Conservation (phyloP, 1,139 yeast species). For the Yamadazyma diospyri region DNA sequence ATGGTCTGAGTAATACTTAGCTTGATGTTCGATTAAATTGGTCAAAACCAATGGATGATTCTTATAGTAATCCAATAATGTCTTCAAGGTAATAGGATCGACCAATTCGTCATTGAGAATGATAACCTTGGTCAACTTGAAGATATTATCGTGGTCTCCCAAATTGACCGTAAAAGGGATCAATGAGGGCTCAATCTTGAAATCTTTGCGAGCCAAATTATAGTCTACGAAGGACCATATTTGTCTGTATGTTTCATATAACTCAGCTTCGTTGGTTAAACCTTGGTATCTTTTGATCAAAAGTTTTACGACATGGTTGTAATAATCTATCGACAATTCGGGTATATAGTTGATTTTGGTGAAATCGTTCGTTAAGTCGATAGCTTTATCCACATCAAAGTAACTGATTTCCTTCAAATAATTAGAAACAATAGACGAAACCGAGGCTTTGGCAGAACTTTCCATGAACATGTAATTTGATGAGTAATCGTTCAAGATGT, state of each 20-base stretch:
- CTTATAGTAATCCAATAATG: slow-evolving; percentile 30
- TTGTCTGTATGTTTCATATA: slow-evolving; percentile 11
- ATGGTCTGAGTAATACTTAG: slow-evolving; percentile 23
- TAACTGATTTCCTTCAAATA: slow-evolving; percentile 27
- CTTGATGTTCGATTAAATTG: slow-evolving; percentile 34
- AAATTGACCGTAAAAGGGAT: slow-evolving; percentile 31
- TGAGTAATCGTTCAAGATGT: slow-evolving; percentile 32
- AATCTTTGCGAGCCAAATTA: slow-evolving; percentile 38
- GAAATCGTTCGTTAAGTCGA: slow-evolving; percentile 27
- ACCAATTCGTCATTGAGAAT: slow-evolving; percentile 32
- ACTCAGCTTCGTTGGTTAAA: not conserved
- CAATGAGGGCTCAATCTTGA: slow-evolving; percentile 23
- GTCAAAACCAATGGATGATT: slow-evolving; percentile 34
- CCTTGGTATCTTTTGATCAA: slow-evolving; percentile 21
- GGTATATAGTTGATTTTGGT: slow-evolving; percentile 34
- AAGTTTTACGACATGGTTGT: slow-evolving; percentile 29
- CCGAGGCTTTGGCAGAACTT: slow-evolving; percentile 17
- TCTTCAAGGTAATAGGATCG: slow-evolving; percentile 29
- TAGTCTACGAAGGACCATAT: slow-evolving; percentile 36
- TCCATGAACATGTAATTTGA: slow-evolving; percentile 13
- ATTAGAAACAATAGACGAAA: slow-evolving; percentile 30
- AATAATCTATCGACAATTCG: slow-evolving; percentile 30
- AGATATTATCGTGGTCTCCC: slow-evolving; percentile 35
- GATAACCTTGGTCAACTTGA: slow-evolving; percentile 37
- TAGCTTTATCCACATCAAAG: slow-evolving; percentile 22